Evolutionary conservation across 2,329 filamentous ascomycete species (phyloP).

Genomic region (Aspergillus sp.): DNA sequence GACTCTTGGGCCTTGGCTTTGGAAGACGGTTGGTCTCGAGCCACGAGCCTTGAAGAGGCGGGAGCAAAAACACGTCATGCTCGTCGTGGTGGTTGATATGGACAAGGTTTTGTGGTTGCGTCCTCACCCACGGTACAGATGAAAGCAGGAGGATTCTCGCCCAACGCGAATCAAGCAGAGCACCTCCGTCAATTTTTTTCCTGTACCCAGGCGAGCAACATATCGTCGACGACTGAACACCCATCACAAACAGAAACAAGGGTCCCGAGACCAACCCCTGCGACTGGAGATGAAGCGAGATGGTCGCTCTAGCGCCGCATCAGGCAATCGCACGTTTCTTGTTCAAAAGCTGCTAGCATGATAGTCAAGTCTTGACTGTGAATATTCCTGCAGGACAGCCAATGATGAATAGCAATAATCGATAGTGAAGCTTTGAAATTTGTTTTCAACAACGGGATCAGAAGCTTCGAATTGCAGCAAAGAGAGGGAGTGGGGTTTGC

Average conservation of each 20-base stretch:
- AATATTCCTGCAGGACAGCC: neutral
- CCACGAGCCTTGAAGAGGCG: slow-evolving; percentile 5
- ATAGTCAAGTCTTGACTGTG: neutral
- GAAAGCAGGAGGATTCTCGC: neutral
- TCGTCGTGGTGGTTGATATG: neutral
- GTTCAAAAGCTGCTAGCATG: neutral
- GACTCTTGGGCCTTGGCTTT: neutral
- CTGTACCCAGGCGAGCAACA: neutral
- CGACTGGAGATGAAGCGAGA: neutral
- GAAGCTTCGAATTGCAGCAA: neutral
- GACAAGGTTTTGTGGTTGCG: slow-evolving; percentile 2
- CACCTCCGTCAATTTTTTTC: neutral
- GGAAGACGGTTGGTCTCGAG: neutral
- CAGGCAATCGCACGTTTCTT: neutral
- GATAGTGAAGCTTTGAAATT: neutral
- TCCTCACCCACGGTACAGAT: neutral
- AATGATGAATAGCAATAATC: neutral
- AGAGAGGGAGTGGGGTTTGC: neutral
- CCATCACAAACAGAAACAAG: neutral
- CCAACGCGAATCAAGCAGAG: neutral
- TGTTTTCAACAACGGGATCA: neutral
- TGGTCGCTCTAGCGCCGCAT: neutral
- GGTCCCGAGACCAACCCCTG: neutral
- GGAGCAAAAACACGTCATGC: slow-evolving; percentile 6
- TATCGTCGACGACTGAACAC: neutral